Conservation (phyloP, 208 protist species). For the Leishmania braziliensis region DNA sequence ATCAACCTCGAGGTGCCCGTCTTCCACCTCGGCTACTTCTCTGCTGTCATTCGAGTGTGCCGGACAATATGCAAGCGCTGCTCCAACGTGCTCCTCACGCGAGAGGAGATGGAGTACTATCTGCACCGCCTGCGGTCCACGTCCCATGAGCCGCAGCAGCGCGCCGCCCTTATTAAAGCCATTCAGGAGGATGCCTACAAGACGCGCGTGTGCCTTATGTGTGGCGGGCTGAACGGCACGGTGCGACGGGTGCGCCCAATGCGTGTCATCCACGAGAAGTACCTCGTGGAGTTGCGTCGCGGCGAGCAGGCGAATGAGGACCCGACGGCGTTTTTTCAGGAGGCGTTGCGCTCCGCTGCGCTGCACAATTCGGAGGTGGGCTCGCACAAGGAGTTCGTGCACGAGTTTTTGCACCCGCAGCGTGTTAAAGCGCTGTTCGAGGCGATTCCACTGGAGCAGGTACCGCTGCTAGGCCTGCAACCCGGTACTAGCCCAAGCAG, state of each 20-base stretch:
- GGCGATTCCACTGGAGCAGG: conserved; percentile 91
- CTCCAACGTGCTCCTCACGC: conserved; percentile 89
- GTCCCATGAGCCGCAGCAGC: conserved; percentile 70
- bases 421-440: conserved; percentile 92
- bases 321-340: conserved; percentile 37
- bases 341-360: conserved; percentile 49
- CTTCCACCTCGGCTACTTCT: conserved; percentile 98
- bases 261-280: conserved; percentile 86
- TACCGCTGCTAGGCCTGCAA: conserved; percentile 94
- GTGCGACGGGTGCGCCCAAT: conserved; percentile 80
- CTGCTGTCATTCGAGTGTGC: conserved; percentile 93
- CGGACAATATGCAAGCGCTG: conserved; percentile 98
- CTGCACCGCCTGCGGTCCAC: conserved; percentile 38
- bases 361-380: conserved; percentile 62
- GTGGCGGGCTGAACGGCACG: conserved; percentile 94
- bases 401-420: conserved; percentile 95
- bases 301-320: conserved; percentile 65
- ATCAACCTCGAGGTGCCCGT: conserved; percentile 98
- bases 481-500: conserved; percentile 77
- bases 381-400: conserved; percentile 56
- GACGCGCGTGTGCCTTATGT: conserved; percentile 93
- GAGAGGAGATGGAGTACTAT: conserved; percentile 79
- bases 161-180: conserved; percentile 64
- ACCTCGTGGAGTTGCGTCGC: conserved; percentile 67
- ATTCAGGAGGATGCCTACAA: conserved; percentile 91